Conservation (phyloP, 768 basidiomycete species). For the Phaeolepiota aurea region DNA sequence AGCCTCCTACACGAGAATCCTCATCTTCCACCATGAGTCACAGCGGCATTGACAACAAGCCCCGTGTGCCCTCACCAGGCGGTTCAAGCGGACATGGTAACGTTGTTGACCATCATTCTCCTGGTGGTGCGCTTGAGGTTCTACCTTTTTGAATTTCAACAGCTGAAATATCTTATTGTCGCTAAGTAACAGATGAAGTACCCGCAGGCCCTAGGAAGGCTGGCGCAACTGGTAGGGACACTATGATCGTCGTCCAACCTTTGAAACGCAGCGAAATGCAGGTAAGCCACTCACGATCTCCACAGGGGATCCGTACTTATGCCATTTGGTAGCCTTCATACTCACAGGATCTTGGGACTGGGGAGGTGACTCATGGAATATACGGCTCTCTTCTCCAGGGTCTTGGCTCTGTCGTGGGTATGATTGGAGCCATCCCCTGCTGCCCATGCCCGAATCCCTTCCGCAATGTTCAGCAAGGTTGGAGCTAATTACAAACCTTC, state of each 20-base stretch:
- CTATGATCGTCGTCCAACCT: constrained; percentile 76
- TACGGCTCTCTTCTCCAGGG: constrained; percentile 77
- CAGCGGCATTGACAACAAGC: constrained; percentile 28
- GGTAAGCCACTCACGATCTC: constrained; percentile 26
- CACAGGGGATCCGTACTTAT: not conserved
- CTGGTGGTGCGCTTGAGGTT: constrained; percentile 45
- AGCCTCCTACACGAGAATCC: not conserved
- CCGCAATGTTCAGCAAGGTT: constrained; percentile 79
- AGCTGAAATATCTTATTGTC: constrained; percentile 4
- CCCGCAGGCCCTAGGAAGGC: constrained; percentile 24
- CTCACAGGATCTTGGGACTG: constrained; percentile 78
- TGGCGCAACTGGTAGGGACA: constrained; percentile 15
- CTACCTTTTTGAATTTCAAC: no score
- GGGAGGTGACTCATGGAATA: constrained; percentile 73
- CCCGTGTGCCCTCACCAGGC: constrained; percentile 36
- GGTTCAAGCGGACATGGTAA: constrained; percentile 37
- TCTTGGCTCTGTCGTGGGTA: constrained; percentile 60
- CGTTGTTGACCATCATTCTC: constrained; percentile 68
- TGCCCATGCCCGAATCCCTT: constrained; percentile 82
- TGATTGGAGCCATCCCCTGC: constrained; percentile 72
- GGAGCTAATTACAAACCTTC: constrained; percentile 6
- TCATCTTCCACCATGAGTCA: not conserved
- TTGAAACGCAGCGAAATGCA: constrained; percentile 84
- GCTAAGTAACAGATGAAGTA: constrained; percentile 53
- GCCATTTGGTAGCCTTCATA: constrained; percentile 64